Percentiles rank a stretch among this genome's conserved stretches.
These are phyloP conservation scores for Candida patagonica DNA, from an alignment of 805 yeast genomes.

Conservation along the genomic window DNA sequence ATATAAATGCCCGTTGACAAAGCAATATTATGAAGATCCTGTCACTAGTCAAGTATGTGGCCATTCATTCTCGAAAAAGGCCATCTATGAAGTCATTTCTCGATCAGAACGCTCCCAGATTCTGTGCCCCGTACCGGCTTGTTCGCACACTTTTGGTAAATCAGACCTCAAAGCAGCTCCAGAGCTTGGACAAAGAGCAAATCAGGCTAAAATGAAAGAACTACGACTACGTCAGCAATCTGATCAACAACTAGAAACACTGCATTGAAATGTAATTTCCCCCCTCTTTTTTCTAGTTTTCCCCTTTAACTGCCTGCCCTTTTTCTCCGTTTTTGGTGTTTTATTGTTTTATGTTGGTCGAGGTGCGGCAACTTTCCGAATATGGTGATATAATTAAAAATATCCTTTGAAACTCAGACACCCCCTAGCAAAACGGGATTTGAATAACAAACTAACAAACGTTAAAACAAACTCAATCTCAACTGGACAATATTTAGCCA, in stretches of 20 bases:
- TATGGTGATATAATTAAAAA: no score
- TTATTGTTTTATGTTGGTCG: no score
- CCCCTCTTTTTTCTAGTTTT: no score
- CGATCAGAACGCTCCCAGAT: background rate
- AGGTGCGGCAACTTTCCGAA: no score
- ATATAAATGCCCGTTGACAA: constrained; percentile 25
- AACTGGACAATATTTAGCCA: no score
- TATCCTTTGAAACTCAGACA: no score
- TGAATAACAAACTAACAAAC: no score
- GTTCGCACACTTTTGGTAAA: constrained; percentile 6
- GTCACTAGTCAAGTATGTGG: constrained; percentile 23
- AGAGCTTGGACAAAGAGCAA: constrained; percentile 10
- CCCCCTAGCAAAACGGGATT: no score
- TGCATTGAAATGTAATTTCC: no score
- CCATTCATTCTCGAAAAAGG: constrained; percentile 22
- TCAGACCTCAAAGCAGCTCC: constrained; percentile 10
- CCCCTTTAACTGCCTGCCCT: no score
- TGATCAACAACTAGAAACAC: constrained; percentile 7
- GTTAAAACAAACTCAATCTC: no score
- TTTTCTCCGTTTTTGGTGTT: no score
- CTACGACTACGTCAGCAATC: background rate
- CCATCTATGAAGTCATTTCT: constrained; percentile 18
- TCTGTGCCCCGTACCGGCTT: constrained; percentile 19
- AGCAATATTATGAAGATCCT: constrained; percentile 20
- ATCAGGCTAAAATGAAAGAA: constrained; percentile 11